phyloP scores from a whole-genome alignment of 345 rosid genomes.

The Gossypium ekmanianum region DNA sequence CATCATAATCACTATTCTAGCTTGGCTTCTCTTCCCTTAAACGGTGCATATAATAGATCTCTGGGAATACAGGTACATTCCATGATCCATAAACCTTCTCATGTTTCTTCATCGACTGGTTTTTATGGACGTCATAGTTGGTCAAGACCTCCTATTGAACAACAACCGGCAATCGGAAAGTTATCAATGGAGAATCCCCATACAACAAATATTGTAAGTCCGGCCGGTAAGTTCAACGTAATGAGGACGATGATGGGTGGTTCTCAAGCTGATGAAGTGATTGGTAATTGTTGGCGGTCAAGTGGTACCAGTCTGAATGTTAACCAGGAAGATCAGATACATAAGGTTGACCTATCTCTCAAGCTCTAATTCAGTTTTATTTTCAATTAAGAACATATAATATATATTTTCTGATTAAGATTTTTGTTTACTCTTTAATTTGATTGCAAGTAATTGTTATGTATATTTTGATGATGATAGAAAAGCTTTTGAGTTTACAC shows the following conservation, averaged over 20 bases:
- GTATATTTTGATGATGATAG: conserved; percentile 23
- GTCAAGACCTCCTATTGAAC: conserved; percentile 45
- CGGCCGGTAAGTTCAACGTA: conserved; percentile 33
- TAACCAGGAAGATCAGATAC: conserved; percentile 44
- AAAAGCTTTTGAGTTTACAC: conserved; percentile 4
- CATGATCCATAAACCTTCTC: conserved; percentile 48
- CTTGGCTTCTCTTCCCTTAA: conserved; percentile 51
- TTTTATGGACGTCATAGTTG: conserved; percentile 39
- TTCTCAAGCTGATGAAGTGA: conserved; percentile 26
- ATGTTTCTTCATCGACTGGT: conserved; percentile 28
- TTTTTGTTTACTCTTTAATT: conserved; percentile 19
- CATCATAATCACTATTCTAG: conserved; percentile 31
- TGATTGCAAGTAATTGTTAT: conserved; percentile 19
- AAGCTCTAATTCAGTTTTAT: conserved; percentile 39
- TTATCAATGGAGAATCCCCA: conserved; percentile 31
- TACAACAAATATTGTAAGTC: too few species aligned
- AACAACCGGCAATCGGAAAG: conserved; percentile 54
- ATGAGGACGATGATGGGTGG: conserved; percentile 26
- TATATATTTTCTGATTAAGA: conserved; percentile 10
- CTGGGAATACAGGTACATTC: conserved; percentile 67
- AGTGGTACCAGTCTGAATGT: conserved; percentile 19
- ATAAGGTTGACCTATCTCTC: conserved; percentile 66
- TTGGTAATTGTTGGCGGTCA: conserved; percentile 28
- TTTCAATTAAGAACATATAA: not conserved
- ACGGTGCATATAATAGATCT: conserved; percentile 44